Percentiles rank a stretch among this genome's conserved stretches.
Evolutionary conservation across 805 yeast species (phyloP).

Genomic region (Candida alai): DNA sequence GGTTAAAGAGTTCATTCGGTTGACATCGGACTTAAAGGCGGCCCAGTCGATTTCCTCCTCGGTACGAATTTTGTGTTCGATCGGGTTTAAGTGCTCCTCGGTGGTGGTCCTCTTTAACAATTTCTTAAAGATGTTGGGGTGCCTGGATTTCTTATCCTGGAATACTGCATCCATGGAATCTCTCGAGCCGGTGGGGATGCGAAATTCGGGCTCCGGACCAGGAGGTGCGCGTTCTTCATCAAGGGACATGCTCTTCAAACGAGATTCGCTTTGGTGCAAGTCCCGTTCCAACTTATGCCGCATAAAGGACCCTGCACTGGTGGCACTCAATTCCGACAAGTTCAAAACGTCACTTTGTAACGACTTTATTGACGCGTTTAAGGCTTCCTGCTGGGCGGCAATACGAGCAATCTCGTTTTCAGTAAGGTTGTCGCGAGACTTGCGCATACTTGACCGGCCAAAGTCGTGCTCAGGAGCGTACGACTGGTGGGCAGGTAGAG

Average conservation of each 20-base stretch:
- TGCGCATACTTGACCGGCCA: not conserved
- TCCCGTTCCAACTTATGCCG: constrained; percentile 60
- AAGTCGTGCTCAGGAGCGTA: not conserved
- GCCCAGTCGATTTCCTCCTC: constrained; percentile 37
- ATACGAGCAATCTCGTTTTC: constrained; percentile 27
- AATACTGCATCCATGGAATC: constrained; percentile 39
- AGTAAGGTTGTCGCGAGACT: too few species aligned
- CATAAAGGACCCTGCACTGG: constrained; percentile 81
- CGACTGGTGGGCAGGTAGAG: not conserved
- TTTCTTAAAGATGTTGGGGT: constrained; percentile 45
- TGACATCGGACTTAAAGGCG: constrained; percentile 50
- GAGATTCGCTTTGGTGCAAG: constrained; percentile 17
- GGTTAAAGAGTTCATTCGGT: constrained; percentile 69
- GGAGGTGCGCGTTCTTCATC: constrained; percentile 8
- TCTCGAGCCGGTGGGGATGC: constrained; percentile 8
- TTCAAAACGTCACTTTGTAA: constrained; percentile 44
- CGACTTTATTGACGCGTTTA: constrained; percentile 38
- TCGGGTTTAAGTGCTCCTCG: constrained; percentile 18
- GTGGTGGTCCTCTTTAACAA: constrained; percentile 32
- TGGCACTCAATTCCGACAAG: constrained; percentile 75
- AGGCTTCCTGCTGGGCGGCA: constrained; percentile 32
- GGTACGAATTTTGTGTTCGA: constrained; percentile 31
- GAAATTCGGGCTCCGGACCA: constrained; percentile 6
- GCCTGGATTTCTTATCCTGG: constrained; percentile 36
- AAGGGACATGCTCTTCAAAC: constrained; percentile 16